Evolutionary conservation across 768 basidiomycete genomes (phyloP).

Genomic region (Lactifluus echinatus): DNA sequence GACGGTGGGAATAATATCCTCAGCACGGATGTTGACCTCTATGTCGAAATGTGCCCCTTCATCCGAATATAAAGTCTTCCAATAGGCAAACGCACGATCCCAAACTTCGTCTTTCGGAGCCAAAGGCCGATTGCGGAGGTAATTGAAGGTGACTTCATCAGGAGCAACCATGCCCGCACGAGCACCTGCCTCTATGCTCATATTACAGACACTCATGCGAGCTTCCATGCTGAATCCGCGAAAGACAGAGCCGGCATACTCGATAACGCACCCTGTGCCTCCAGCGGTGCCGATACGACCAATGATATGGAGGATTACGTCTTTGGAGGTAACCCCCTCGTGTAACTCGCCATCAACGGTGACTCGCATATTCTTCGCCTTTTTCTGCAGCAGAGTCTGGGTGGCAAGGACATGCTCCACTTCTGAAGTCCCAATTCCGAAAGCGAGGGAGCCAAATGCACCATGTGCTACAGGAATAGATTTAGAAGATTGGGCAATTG

Average conservation of each 20-base stretch:
- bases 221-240: conserved; percentile 54
- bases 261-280: conserved; percentile 56
- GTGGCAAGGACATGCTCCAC: conserved; percentile 65
- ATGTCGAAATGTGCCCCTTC: conserved; percentile 52
- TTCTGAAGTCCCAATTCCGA: conserved; percentile 61
- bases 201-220: conserved; percentile 54
- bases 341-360: conserved; percentile 47
- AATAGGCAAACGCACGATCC: conserved; percentile 53
- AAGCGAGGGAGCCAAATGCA: conserved; percentile 58
- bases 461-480: conserved; percentile 39
- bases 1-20: conserved; percentile 55
- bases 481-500: not conserved
- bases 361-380: conserved; percentile 60
- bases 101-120: conserved; percentile 51
- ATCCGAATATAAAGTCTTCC: conserved; percentile 47
- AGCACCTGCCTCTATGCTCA: conserved; percentile 61
- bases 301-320: conserved; percentile 58
- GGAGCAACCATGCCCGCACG: conserved; percentile 61
- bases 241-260: conserved; percentile 50
- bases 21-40: conserved; percentile 47
- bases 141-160: conserved; percentile 53
- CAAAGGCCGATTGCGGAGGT: conserved; percentile 51
- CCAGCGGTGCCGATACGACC: conserved; percentile 58
- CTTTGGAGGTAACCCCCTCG: conserved; percentile 53
- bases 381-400: conserved; percentile 52